A percentile compares a stretch with the other conserved stretches of the same genome.
These are phyloP conservation scores for Kitagawia praeruptora DNA, from an alignment of 129 eudicot species.

Conservation along the genomic window DNA sequence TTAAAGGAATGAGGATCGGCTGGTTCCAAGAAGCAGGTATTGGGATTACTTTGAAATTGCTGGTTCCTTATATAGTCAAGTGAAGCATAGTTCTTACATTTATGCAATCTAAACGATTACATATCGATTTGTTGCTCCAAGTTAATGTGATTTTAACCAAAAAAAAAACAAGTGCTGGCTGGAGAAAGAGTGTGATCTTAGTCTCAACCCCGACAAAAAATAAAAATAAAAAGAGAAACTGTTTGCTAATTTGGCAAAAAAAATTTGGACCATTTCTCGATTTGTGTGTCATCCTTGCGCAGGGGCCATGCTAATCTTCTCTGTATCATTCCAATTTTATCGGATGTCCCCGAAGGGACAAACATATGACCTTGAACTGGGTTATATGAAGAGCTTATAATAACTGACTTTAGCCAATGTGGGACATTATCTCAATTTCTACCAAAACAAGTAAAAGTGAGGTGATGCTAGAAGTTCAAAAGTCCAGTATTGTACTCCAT, in stretches of 20 bases:
- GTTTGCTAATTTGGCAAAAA: too few relatives aligned
- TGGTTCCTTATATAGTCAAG: not conserved
- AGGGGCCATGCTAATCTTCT: too few relatives aligned
- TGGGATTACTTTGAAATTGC: not conserved
- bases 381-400: not conserved
- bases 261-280: constrained; percentile 10
- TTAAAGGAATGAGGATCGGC: not conserved
- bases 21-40: not conserved
- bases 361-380: too few relatives aligned
- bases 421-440: not conserved
- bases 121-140: too few relatives aligned
- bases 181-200: too few relatives aligned
- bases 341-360: not conserved
- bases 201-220: too few relatives aligned
- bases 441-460: too few relatives aligned
- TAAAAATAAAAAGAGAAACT: too few relatives aligned
- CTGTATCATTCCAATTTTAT: not conserved
- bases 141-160: too few relatives aligned
- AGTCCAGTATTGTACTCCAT: too few relatives aligned
- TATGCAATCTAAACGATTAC: not conserved
- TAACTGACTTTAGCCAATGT: not conserved
- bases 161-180: too few relatives aligned
- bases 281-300: constrained; percentile 9
- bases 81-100: not conserved
- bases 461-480: too few relatives aligned